Evolutionary conservation across 495 filamentous ascomycete genomes (phyloP).

Genomic region (Parathielavia hyrcaniae): DNA sequence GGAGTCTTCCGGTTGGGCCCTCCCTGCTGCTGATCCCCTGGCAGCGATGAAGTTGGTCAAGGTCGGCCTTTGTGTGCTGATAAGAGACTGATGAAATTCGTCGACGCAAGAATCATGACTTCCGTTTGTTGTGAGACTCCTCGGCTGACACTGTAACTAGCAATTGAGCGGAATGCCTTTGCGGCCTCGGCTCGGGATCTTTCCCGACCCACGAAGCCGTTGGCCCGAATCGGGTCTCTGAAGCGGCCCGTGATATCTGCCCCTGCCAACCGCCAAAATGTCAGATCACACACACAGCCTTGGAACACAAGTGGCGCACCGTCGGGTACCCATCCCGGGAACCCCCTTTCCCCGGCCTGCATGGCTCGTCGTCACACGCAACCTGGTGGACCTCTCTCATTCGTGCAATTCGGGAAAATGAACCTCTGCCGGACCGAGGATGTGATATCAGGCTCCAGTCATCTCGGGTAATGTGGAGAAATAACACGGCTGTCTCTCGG

Average conservation of each 20-base stretch:
- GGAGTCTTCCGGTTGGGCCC: constrained; percentile 6
- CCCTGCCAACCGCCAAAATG: neutral
- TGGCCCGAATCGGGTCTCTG: neutral
- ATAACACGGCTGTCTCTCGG: neutral
- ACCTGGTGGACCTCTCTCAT: neutral
- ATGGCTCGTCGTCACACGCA: neutral
- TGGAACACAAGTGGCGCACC: neutral
- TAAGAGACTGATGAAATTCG: neutral
- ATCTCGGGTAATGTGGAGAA: constrained; percentile 9
- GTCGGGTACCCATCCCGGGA: neutral
- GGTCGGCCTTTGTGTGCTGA: too few species aligned
- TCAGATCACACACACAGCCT: neutral
- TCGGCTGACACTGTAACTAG: too few species aligned
- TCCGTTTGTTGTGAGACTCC: neutral
- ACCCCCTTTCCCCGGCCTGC: neutral
- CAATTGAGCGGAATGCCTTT: neutral
- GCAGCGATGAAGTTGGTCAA: too few species aligned
- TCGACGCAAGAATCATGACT: neutral
- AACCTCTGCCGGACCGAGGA: neutral
- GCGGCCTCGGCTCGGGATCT: neutral
- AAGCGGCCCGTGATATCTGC: neutral
- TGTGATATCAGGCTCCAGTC: neutral
- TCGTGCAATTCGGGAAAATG: neutral
- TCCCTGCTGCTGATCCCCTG: neutral
- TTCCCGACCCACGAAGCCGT: neutral